Base-by-base conservation (phyloP, 805 yeast species). In the Metschnikowia vanudenii region DNA sequence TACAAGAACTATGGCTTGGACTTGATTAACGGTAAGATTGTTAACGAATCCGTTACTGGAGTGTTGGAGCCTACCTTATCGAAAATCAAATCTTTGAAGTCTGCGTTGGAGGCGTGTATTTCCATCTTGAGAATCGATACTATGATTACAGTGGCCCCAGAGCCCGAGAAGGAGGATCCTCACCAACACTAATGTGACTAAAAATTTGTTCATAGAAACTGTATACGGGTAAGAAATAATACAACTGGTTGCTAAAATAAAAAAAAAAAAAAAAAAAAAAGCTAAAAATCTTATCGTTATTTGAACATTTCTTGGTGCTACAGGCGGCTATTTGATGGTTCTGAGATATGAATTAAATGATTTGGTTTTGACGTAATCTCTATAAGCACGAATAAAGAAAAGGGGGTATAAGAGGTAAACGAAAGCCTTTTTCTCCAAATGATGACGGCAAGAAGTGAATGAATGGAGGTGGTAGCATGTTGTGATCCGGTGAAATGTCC, bases 91-190 rank as follows among this genome's bases (percentile, higher is more conserved):
- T 84, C 96, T 10, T 80, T 95, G 65, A 91, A 95, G 69, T 85
- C 95, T 50, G 98, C 99, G 5, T 80, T 94, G 56, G 99, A 94
- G 74, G 99, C 99, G 2, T 94, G 99, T 71, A 84, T 95, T 67
- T 96, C 98, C 30, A 94, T 94, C 54, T 76, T 95, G 60, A 84
- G 99, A 76, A 94, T 94, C 61, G 99, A 94, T 68, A 94, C 99
- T 41, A 91, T 92, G 96, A 92, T 94, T 61, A 88, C 89, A 40
- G 96, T 94, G 52, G 95, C 92, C 60, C 99, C 99, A 11, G 99
- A 94, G 63, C 90, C 87, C 41, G 88, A 85, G 53, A 82, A 81
- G 71, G 96, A 91, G 71, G 96, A 88, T 58, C 91, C 92, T 19
- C 97, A 92, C 64, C 96, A 72, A 45, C 96, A 90, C 69, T 82